These are phyloP conservation scores for Candida easanensis DNA, from an alignment of 805 yeast genomes.

Conservation along the genomic window DNA sequence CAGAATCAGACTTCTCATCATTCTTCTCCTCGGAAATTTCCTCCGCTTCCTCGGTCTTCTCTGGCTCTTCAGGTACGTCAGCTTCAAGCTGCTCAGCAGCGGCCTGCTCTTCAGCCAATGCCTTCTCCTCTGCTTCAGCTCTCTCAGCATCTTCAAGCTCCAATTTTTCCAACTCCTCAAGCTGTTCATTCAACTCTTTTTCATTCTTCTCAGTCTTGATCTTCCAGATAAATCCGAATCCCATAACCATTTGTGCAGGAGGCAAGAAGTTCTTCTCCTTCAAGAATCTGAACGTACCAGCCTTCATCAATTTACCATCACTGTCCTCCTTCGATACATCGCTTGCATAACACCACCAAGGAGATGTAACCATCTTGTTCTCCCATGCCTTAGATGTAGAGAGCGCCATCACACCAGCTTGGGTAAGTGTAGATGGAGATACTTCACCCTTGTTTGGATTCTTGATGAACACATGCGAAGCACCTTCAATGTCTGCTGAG, in stretches of 20 bases:
- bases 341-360: slow-evolving; percentile 78
- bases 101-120: not conserved
- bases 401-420: slow-evolving; percentile 85
- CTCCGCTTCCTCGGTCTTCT: slow-evolving; percentile 19
- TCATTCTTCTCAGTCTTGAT: slow-evolving; percentile 55
- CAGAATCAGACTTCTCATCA: slow-evolving; percentile 9
- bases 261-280: slow-evolving; percentile 60
- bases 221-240: slow-evolving; percentile 78
- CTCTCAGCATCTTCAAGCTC: slow-evolving; percentile 14
- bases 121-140: slow-evolving; percentile 9
- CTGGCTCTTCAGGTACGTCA: slow-evolving; percentile 11
- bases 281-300: slow-evolving; percentile 57
- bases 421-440: slow-evolving; percentile 84
- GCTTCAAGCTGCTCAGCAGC: slow-evolving; percentile 12
- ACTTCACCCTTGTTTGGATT: slow-evolving; percentile 73
- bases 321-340: slow-evolving; percentile 70
- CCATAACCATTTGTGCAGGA: slow-evolving; percentile 86
- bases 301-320: slow-evolving; percentile 54
- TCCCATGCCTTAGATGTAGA: slow-evolving; percentile 90
- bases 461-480: slow-evolving; percentile 75
- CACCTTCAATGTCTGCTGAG: slow-evolving; percentile 68
- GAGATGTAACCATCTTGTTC: slow-evolving; percentile 72
- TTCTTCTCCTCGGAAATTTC: slow-evolving; percentile 11
- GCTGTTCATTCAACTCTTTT: slow-evolving; percentile 30
- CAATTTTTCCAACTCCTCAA: slow-evolving; percentile 22